Base-by-base conservation (phyloP, 1,284 basidiomycete genomes). In the Mycosarcoma mackinlayi region DNA sequence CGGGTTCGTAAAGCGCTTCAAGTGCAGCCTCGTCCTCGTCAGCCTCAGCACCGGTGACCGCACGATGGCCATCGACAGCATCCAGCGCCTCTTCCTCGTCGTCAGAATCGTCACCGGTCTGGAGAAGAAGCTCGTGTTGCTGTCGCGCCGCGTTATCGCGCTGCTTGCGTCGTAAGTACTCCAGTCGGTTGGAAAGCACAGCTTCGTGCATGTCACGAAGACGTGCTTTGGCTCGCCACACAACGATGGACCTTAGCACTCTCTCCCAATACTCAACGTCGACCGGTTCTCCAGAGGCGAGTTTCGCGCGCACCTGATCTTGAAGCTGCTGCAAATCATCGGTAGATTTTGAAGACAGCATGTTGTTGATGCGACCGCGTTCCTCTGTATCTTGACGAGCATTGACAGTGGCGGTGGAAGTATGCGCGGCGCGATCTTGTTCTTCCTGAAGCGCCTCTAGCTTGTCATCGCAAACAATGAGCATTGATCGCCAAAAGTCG, bases 401-500 rank as follows among this genome's bases (percentile, higher is more conserved):
- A 18, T 89, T 89, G 14, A 89, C 76, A 35, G 75, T 50, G 14
- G 40, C 21, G 8, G 45, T 28, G 34, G 44, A 39, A 18, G 68
- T 28, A 13, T 46, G 51, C 5, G 24, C 39, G 13, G 42, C 48
- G 4, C 27, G 19, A 16, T 51, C 35, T 30, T 87, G 75, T 87
- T 48, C 50, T 18, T 63, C 65, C 21, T 60, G 51, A 39, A 67
- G 56, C 51, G 88, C 87, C 44, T 94, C 92, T n/a, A 98, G 84
- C 42, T 90, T 89, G 83, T 97, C 92, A 80, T 94, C 91, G 84
- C 94, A 97, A 3, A 99, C 90, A 9, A 96, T 91, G 88, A 95
- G 91, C 92, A 98, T 95, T 74, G 95, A 92, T 90, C 93, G 92
- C 96, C 96, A 99, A 83, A 98, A 98, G 73, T 98, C 94, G 57